Evolutionary conservation across 1,284 basidiomycete genomes (phyloP).

Genomic region (Fistulina hepatica): DNA sequence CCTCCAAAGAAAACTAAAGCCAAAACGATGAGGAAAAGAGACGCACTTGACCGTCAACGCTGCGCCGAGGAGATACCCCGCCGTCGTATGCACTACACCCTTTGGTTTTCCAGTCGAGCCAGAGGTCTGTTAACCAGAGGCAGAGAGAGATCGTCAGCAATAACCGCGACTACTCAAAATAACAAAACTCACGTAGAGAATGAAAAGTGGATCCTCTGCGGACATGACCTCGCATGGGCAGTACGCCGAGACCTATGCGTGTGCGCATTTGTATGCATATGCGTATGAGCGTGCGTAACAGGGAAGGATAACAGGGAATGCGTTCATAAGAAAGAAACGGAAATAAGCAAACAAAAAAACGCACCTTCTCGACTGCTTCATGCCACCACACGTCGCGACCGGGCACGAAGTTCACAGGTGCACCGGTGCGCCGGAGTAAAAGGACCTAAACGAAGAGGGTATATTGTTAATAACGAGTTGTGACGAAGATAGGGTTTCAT

Average conservation of each 20-base stretch:
- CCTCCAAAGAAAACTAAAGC: too few species aligned
- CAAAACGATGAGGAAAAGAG: too few species aligned
- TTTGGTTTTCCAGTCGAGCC: constrained; percentile 96
- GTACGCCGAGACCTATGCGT: constrained; percentile 58
- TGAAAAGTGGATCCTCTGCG: constrained; percentile 93
- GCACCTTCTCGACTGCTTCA: constrained; percentile 74
- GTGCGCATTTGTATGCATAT: too few species aligned
- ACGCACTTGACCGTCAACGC: constrained; percentile 89
- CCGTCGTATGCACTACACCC: constrained; percentile 93
- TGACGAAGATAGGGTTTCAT: too few species aligned
- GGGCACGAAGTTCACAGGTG: constrained; percentile 69
- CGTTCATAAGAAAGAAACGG: too few species aligned
- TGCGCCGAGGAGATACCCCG: constrained; percentile 86
- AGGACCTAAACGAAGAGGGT: too few species aligned
- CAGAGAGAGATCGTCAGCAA: constrained; percentile 5
- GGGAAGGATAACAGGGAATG: too few species aligned
- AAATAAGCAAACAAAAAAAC: not conserved
- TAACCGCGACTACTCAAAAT: too few species aligned
- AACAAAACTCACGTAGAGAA: constrained; percentile 73
- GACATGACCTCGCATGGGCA: constrained; percentile 83
- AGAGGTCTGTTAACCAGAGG: too few species aligned
- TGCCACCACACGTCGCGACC: constrained; percentile 97
- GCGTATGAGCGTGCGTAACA: too few species aligned
- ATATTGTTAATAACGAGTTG: too few species aligned
- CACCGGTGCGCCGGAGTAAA: constrained; percentile 85